phyloP scores from a whole-genome alignment of 768 basidiomycete genomes.

The Mycena galericulata region DNA sequence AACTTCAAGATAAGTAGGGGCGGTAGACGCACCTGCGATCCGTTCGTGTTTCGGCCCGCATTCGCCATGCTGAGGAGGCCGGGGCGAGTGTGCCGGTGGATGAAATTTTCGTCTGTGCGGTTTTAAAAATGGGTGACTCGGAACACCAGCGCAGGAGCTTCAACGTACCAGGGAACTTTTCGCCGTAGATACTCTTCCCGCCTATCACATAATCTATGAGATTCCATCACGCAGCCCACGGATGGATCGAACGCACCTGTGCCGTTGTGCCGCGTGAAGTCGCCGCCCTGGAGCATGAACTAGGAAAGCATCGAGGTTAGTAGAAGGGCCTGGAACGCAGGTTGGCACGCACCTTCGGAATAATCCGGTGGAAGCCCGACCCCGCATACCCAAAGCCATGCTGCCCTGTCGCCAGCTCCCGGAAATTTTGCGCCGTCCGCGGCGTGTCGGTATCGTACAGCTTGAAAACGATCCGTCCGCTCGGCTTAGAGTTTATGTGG shows the following conservation, averaged over 20 bases:
- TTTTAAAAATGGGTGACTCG: background rate
- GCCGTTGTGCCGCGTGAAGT: conserved; percentile 81
- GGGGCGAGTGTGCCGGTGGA: conserved; percentile 68
- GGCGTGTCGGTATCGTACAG: background rate
- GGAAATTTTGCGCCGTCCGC: background rate
- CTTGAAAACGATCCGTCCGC: background rate
- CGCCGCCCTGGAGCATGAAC: conserved; percentile 91
- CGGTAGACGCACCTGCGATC: too few species aligned
- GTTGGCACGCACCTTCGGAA: conserved; percentile 56
- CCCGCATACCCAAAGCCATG: conserved; percentile 59
- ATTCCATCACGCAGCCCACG: too few species aligned
- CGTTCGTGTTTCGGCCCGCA: too few species aligned
- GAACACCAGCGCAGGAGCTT: background rate
- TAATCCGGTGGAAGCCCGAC: conserved; percentile 79
- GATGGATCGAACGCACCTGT: conserved; percentile 65
- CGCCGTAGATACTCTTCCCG: conserved; percentile 57
- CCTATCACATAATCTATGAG: too few species aligned
- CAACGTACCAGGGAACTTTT: conserved; percentile 75
- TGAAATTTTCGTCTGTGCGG: conserved; percentile 76
- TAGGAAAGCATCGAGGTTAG: too few species aligned
- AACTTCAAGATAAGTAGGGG: too few species aligned
- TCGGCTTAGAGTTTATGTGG: background rate
- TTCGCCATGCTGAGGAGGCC: conserved; percentile 58
- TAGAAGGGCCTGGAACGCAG: too few species aligned
- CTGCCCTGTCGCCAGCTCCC: background rate